Base-by-base conservation (phyloP, 345 rosid genomes). In the Salix exigua region DNA sequence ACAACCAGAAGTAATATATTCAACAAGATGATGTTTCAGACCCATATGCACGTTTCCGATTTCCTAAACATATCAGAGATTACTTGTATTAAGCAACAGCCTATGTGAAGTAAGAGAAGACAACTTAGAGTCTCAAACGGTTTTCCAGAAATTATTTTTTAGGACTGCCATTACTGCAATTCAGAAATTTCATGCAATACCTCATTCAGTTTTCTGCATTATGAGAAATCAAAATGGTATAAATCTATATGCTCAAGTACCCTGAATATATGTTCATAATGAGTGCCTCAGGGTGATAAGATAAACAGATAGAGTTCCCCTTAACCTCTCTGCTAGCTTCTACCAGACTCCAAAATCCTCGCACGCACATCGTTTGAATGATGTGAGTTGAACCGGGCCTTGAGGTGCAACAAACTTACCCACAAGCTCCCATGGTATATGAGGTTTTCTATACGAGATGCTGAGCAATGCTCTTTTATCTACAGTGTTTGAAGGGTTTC, bases 41-140 rank as follows among this genome's bases (percentile, higher is more conserved):
- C 73, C 83, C 83, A 78, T 80, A 86, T 76, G 97, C 97, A 78
- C 97, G 94, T 81, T 88, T 92, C 97, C 97, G 91, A 75, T 88
- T 88, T 67, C 98, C 98, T 94, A 82, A 82, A 85, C 79, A 89
- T 80, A 87, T 85, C 81, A 76, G 82, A 85, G 78, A 73, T 82
- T 66, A 78, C 65, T 84, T 71, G 76, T 74, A 83, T 82, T 79
- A 81, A 83, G 77, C 70, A 82, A 78, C 70, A 74, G 46, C 77
- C 62, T 58, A 78, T 82, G 66, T 62, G 71, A 82, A 68, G 63
- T 38, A 68, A 69, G 37, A 81, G 60, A 51, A 51, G 23, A n/a
- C 60, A 51, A 9, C 60, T 51, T 19, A 51, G 25, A 51, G 8
- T 51, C 35, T 28, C 4, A 6, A 6, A 64, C 17, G 31, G 37